Evolutionary conservation across 306 rosid species (phyloP), one percentile per base, ranked within the genome.

Genomic region (Pyrus bretschneideri): DNA sequence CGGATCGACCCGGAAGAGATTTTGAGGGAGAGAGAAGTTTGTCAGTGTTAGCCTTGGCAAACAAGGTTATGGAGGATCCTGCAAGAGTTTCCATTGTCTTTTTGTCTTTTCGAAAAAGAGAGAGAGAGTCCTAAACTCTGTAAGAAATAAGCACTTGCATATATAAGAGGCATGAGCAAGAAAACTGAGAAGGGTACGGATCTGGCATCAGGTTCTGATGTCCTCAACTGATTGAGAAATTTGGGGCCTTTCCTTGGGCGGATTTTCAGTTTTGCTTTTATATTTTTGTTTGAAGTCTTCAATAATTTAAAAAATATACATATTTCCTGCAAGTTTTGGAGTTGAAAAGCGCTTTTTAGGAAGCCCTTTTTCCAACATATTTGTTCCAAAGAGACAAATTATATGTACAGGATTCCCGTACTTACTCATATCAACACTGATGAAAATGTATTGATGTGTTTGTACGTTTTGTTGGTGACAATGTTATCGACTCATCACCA

Each of bases 31-130:
- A 11, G 4, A 44, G 58, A 23, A 33, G 33, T 54, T 61, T 74
- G 57, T 19, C 25, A 9, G 9, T 22, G 55, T 33, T 35, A 52
- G 30, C 54, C 66, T 67, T 35, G 38, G 67, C 59, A 76, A 52
- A 25, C 54, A 76, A 52, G 14, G 52, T 52, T 11, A 42, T 10
- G 40, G 54, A 76, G 30, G 66, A 33, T 76, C 67, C 42, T 38
- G 73, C 73, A 55, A 68, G 58, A 45, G 67, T 67, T 52, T 76
- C 79, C 79, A 76, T 76, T 54, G 30, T 67, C 59, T 35, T 73
- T 55, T 29, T 57, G 67, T 30, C 7, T 22, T 9, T 52, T 17
- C 12, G 67, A 66, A 65, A 25, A 35, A 51, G 64, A 14, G 51
- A 4, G 35, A 21, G 10, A 49, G 9, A 52, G 65, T 3, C 42